Base-by-base conservation (phyloP, 2,329 filamentous ascomycete species). In the Penicillium sp. region DNA sequence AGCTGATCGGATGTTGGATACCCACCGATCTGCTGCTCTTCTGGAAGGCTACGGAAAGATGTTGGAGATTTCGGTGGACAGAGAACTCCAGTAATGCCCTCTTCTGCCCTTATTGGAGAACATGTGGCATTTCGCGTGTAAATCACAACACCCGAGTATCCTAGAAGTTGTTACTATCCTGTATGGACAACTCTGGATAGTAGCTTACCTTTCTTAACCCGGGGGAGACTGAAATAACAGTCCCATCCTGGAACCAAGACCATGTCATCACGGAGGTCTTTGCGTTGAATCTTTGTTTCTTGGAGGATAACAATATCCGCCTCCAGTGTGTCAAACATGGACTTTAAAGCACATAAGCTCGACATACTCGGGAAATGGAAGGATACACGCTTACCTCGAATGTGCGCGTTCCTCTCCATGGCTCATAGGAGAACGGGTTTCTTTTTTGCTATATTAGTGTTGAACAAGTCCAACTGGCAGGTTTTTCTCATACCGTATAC, bases 271-370 rank as follows among this genome's bases (percentile, higher is more conserved):
- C 81, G 82, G 1, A 99, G 79, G 64, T 97, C 92, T 70, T 96
- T 96, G 54, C 88, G 83, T 69, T 97, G 94, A 39, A 97, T 97
- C 75, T 97, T 99, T 41, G 91, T 87, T 74, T 97, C 94, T 72
- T 99, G 94, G 79, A 97, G 91, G 55, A 97, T 82, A 18, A 97
- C 86, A 60, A 99, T 94, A 71, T 99, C 94, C 50, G 92, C 86
- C 70, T 94, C 89, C 7, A 99, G 82, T 41, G 88, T 89, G 63
- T 96, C 90, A 74, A 99, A 97, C 94, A 97, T 97, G 61, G 87
- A 82, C 87, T 90, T 56, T 2, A 16, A 16, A 4, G n/a, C 4
- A 12, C 23, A 35, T 55, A 13, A 51, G 47, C 41, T n/a, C 16
- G 7, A 15, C 16, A n/a, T 12, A 39, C 5, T 49, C 52, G 15